Evolutionary conservation across 176 grass and related monocot genomes (phyloP).

Genomic region (Carex myosuroides): DNA sequence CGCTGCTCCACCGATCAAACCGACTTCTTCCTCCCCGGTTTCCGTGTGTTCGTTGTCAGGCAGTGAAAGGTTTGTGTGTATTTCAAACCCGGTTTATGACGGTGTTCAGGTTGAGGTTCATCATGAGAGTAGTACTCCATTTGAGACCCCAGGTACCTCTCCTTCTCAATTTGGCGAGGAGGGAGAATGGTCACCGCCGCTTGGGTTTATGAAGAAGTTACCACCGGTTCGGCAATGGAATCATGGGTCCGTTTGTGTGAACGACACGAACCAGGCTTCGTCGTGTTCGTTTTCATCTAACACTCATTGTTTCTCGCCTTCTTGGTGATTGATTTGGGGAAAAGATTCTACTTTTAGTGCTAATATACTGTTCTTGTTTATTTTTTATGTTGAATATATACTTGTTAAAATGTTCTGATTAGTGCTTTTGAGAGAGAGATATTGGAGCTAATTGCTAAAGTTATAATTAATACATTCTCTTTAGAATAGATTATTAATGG

Average conservation of each 20-base stretch:
- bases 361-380: background rate
- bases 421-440: background rate
- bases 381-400: background rate
- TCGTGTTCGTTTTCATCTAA: conserved; percentile 15
- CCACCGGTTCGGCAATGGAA: background rate
- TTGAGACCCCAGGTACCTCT: conserved; percentile 32
- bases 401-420: background rate
- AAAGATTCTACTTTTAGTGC: background rate
- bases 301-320: conserved; percentile 27
- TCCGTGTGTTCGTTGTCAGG: background rate
- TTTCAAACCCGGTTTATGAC: conserved; percentile 34
- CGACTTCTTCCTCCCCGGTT: background rate
- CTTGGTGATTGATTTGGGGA: conserved; percentile 27
- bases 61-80: conserved; percentile 18
- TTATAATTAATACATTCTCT: no score
- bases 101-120: background rate
- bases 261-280: conserved; percentile 11
- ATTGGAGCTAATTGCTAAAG: background rate
- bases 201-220: conserved; percentile 30
- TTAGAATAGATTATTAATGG: background rate
- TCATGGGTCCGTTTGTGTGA: conserved; percentile 3
- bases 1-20: background rate
- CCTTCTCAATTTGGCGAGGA: conserved; percentile 23
- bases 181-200: conserved; percentile 20
- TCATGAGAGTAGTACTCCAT: conserved; percentile 21